Conservation (phyloP, 345 rosid genomes). For the Populus davidiana region DNA sequence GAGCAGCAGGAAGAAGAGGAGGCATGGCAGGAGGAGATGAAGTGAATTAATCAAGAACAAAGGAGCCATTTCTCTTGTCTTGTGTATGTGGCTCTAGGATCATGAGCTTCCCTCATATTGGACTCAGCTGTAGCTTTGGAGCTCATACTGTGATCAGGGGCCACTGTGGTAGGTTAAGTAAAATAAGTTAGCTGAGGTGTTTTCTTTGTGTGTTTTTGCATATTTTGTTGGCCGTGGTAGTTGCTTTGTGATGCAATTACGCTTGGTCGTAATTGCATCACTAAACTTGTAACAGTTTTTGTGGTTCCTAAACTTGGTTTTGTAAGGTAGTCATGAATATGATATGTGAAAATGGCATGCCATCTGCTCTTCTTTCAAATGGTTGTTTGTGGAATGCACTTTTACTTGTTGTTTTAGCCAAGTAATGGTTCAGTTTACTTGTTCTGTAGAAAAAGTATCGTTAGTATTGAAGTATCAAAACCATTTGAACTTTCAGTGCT, state of each 20-base stretch:
- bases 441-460: neutral
- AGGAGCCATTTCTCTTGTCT: neutral
- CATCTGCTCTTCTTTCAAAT: neutral
- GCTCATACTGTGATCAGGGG: neutral
- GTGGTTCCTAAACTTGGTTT: neutral
- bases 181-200: conserved; percentile 16
- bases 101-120: neutral
- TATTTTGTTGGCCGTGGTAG: conserved; percentile 1
- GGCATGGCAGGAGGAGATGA: conserved; percentile 52
- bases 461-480: neutral
- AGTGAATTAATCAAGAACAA: neutral
- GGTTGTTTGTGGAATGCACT: neutral
- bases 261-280: neutral
- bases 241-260: neutral
- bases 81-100: neutral
- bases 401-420: neutral
- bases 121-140: neutral
- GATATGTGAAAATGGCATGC: neutral
- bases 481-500: neutral
- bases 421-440: neutral
- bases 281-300: neutral
- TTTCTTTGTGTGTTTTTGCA: neutral
- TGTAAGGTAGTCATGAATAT: neutral
- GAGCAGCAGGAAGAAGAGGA: conserved; percentile 60
- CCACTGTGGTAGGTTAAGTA: neutral